phyloP scores from a whole-genome alignment of 208 protist species.

The Lotmaria passim region DNA sequence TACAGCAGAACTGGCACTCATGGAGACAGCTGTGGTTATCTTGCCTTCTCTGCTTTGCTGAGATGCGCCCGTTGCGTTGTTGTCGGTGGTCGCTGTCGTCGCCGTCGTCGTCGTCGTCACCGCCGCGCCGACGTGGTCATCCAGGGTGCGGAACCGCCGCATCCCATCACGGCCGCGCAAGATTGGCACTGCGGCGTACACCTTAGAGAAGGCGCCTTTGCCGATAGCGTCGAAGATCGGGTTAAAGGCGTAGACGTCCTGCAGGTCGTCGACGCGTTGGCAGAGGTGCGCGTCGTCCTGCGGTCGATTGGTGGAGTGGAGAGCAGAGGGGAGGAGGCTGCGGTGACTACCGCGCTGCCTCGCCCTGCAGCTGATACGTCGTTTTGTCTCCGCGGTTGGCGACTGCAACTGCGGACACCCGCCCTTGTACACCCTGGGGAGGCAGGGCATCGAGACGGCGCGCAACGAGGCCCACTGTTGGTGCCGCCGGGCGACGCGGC shows the following conservation, averaged over 20 bases:
- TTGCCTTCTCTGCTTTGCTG: background rate
- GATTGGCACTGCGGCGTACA: constrained; percentile 76
- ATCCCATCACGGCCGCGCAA: constrained; percentile 41
- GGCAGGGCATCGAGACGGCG: constrained; percentile 51
- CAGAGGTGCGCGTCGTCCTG: constrained; percentile 39
- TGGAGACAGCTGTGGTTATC: too few species aligned
- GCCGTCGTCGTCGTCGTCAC: background rate
- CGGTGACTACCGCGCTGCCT: background rate
- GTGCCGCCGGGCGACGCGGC: background rate
- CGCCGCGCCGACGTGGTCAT: background rate
- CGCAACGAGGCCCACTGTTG: constrained; percentile 25
- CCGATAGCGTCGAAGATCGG: constrained; percentile 68
- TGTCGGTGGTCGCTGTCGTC: too few species aligned
- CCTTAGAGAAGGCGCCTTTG: constrained; percentile 74
- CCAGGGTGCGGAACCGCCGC: constrained; percentile 13
- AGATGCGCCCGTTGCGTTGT: too few species aligned
- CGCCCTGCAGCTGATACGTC: background rate
- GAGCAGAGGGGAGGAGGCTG: background rate
- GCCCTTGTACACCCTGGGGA: constrained; percentile 37
- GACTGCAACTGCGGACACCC: constrained; percentile 23
- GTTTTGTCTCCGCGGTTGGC: background rate
- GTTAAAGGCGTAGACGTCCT: constrained; percentile 82
- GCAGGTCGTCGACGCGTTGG: constrained; percentile 59
- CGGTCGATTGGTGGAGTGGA: constrained; percentile 1
- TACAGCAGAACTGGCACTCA: background rate